Evolutionary conservation across 2,329 filamentous ascomycete species (phyloP).

Genomic region (Pseudogymnoascus sp.): DNA sequence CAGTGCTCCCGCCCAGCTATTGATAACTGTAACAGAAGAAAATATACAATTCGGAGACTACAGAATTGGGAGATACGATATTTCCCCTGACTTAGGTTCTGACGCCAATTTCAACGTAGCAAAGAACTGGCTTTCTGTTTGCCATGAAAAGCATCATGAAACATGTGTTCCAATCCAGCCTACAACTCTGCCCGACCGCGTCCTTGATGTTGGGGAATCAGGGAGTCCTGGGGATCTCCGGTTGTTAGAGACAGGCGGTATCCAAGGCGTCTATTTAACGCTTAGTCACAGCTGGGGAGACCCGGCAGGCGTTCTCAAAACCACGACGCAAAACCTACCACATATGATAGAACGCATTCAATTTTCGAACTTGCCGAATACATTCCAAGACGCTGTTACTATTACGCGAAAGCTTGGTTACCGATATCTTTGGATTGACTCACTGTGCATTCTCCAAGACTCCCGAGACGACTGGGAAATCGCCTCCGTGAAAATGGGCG

Average conservation of each 20-base stretch:
- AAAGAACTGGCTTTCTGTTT: neutral
- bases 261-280: neutral
- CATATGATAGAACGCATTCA: neutral
- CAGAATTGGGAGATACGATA: neutral
- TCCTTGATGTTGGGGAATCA: neutral
- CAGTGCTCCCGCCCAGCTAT: neutral
- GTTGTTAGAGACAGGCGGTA: neutral
- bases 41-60: neutral
- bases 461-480: neutral
- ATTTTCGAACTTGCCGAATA: neutral
- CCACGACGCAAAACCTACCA: neutral
- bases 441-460: neutral
- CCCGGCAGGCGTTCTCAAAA: neutral
- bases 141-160: neutral
- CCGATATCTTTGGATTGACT: slow-evolving; percentile 2
- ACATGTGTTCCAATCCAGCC: neutral
- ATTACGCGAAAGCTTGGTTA: neutral
- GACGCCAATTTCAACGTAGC: neutral
- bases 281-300: slow-evolving; percentile 4
- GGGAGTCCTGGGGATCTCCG: neutral
- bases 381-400: neutral
- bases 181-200: neutral
- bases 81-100: neutral
- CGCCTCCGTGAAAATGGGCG: neutral
- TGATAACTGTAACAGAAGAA: neutral